These are phyloP conservation scores for Wallemia ichthyophaga DNA, from an alignment of 1,284 basidiomycete genomes.

Conservation along the genomic window DNA sequence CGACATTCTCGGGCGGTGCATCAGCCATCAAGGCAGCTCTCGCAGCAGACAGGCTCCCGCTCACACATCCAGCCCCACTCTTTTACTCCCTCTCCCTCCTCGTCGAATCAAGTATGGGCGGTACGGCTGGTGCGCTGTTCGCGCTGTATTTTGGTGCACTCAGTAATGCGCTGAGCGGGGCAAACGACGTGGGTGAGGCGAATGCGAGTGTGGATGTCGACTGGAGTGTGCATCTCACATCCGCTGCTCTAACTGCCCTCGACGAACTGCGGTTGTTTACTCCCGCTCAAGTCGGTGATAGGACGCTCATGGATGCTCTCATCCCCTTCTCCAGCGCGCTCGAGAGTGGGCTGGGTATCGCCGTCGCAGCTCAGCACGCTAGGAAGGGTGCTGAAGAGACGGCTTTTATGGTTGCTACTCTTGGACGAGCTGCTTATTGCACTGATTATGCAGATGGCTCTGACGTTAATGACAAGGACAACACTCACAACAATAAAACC, in stretches of 20 bases:
- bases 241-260: conserved; percentile 10
- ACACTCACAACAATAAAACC: conserved; percentile 12
- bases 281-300: conserved; percentile 24
- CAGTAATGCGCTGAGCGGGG: conserved; percentile 10
- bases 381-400: conserved; percentile 22
- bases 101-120: conserved; percentile 16
- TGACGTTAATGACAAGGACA: too few relatives aligned
- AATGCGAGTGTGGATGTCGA: too few relatives aligned
- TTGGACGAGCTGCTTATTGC: conserved; percentile 24
- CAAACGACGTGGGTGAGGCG: conserved; percentile 11
- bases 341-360: conserved; percentile 11
- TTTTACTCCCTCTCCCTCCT: conserved; percentile 2
- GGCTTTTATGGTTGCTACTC: conserved; percentile 19
- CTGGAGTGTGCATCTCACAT: too few relatives aligned
- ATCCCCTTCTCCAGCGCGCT: conserved; percentile 20
- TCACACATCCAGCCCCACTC: background rate
- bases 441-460: too few relatives aligned
- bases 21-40: conserved; percentile 8
- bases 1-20: conserved; percentile 14
- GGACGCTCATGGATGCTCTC: conserved; percentile 26
- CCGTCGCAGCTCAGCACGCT: conserved; percentile 17
- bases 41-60: conserved; percentile 2
- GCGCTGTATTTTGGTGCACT: conserved; percentile 24
- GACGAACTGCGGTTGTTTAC: conserved; percentile 20
- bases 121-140: conserved; percentile 20